A percentile compares a stretch with the other conserved stretches of the same genome.
These are phyloP conservation scores for Triticum aestivum DNA, from an alignment of 176 grass and related monocot genomes.

Conservation along the genomic window DNA sequence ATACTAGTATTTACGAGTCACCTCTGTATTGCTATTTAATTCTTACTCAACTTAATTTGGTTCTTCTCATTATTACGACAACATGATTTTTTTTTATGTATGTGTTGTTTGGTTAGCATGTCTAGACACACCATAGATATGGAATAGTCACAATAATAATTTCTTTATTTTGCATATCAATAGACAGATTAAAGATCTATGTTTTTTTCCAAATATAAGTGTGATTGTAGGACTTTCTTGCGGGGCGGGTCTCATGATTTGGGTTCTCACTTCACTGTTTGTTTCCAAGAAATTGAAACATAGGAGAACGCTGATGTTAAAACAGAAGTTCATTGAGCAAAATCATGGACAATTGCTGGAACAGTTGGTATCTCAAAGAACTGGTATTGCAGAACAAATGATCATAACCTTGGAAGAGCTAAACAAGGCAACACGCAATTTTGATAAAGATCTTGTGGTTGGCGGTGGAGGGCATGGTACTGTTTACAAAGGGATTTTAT, in stretches of 20 bases:
- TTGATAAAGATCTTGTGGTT: background rate
- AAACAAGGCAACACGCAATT: background rate
- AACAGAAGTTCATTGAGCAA: background rate
- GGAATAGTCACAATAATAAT: too few relatives aligned
- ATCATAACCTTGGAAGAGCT: background rate
- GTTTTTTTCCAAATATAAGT: background rate
- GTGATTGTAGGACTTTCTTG: background rate
- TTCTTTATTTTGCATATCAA: too few relatives aligned
- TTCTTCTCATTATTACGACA: too few relatives aligned
- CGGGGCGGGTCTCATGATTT: background rate
- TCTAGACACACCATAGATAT: too few relatives aligned
- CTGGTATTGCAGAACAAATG: background rate
- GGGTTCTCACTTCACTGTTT: background rate
- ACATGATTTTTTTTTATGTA: too few relatives aligned
- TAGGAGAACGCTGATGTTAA: background rate
- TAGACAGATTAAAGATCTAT: too few relatives aligned
- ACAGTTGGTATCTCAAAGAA: background rate
- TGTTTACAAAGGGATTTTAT: background rate
- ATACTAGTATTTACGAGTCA: too few relatives aligned
- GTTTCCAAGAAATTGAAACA: background rate
- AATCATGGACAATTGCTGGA: background rate
- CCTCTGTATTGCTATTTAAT: too few relatives aligned
- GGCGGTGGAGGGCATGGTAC: background rate
- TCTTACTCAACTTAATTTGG: too few relatives aligned
- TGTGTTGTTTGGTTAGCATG: too few relatives aligned